A percentile compares a stretch with the other conserved stretches of the same genome.
Evolutionary conservation across 2,329 filamentous ascomycete genomes (phyloP).

Genomic region (Penicillium sp.): DNA sequence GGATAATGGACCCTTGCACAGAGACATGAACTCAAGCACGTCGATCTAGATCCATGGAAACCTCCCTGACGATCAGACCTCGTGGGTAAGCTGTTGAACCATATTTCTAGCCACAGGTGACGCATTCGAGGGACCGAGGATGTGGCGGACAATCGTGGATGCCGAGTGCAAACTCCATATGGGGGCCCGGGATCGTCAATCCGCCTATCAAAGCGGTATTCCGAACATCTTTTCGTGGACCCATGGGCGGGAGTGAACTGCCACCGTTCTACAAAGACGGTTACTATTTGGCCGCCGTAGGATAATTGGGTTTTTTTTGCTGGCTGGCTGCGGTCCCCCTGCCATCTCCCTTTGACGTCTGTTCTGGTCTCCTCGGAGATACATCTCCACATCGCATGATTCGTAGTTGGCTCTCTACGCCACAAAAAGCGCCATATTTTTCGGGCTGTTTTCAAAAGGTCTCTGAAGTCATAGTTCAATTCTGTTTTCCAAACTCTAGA

Average conservation of each 20-base stretch:
- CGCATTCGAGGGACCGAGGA: background rate
- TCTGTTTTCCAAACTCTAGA: too few relatives aligned
- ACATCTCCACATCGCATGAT: slow-evolving; percentile 1
- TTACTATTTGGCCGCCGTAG: background rate
- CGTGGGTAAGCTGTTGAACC: background rate
- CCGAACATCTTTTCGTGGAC: background rate
- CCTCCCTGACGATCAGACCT: background rate
- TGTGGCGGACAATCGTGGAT: background rate
- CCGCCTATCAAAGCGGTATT: slow-evolving; percentile 10
- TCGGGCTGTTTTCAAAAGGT: background rate
- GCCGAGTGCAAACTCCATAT: background rate
- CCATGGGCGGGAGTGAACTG: background rate
- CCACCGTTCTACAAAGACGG: background rate
- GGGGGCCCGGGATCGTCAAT: slow-evolving; percentile 1
- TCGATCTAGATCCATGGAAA: background rate
- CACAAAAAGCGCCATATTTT: too few relatives aligned
- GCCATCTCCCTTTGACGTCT: slow-evolving; percentile 3
- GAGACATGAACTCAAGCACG: background rate
- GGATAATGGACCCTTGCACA: background rate
- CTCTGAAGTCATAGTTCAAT: too few relatives aligned
- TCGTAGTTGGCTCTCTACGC: background rate
- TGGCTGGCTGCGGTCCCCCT: slow-evolving; percentile 13
- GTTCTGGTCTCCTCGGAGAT: background rate
- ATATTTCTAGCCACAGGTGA: background rate
- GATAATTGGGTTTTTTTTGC: background rate